A percentile compares a stretch with the other conserved stretches of the same genome.
These are phyloP conservation scores for Castanea mollissima DNA, from an alignment of 306 rosid species.

Conservation along the genomic window DNA sequence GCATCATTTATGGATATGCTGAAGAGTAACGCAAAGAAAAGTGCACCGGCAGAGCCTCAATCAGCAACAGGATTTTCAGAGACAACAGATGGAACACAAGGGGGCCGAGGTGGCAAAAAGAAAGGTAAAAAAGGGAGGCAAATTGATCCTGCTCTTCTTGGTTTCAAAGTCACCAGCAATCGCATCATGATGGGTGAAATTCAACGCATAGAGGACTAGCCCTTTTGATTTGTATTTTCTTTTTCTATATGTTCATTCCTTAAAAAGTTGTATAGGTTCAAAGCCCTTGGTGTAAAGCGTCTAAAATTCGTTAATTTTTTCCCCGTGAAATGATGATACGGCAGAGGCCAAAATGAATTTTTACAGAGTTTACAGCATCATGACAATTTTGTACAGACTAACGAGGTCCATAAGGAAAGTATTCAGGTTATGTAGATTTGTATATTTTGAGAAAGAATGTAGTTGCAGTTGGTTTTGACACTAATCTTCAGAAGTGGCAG, in stretches of 20 bases:
- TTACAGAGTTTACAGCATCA: slow-evolving; percentile 12
- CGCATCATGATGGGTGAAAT: slow-evolving; percentile 72
- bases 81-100: slow-evolving; percentile 38
- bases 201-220: slow-evolving; percentile 49
- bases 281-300: slow-evolving; percentile 14
- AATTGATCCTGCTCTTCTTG: slow-evolving; percentile 60
- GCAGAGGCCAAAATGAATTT: not conserved
- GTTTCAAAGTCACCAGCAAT: slow-evolving; percentile 57
- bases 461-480: no score
- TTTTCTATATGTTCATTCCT: not conserved
- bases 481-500: no score
- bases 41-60: slow-evolving; percentile 32
- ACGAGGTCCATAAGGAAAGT: slow-evolving; percentile 1
- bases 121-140: slow-evolving; percentile 62
- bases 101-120: slow-evolving; percentile 49
- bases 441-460: not conserved
- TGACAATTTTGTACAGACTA: slow-evolving; percentile 18
- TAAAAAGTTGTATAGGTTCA: slow-evolving; percentile 18
- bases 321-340: no score
- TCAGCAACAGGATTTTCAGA: slow-evolving; percentile 23
- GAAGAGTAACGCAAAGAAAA: slow-evolving; percentile 44
- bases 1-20: slow-evolving; percentile 64
- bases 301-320: slow-evolving; percentile 10
- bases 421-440: not conserved
- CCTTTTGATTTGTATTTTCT: not conserved